Evolutionary conservation across 2,329 filamentous ascomycete genomes (phyloP).

Genomic region (Davidsoniella eucalypti): DNA sequence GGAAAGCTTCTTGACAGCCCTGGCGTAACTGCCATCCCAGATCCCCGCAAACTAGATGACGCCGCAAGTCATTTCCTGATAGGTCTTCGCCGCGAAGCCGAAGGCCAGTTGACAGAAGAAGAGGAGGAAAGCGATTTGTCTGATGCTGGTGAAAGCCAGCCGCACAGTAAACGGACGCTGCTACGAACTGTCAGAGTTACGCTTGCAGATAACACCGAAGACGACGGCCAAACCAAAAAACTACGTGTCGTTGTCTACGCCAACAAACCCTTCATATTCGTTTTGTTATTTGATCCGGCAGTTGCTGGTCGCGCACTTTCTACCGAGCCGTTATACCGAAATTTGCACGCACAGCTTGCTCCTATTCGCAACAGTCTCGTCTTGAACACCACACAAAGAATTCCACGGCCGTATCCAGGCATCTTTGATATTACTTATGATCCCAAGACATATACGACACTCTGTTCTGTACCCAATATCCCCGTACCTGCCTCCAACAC

Average conservation of each 20-base stretch:
- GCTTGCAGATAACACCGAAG: constrained; percentile 32
- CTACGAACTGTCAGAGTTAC: constrained; percentile 18
- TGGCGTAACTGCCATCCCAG: background rate
- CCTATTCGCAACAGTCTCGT: constrained; percentile 41
- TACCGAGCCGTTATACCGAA: constrained; percentile 39
- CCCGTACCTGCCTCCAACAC: constrained; percentile 27
- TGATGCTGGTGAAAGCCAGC: constrained; percentile 29
- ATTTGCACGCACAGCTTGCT: constrained; percentile 42
- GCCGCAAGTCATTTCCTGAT: constrained; percentile 41
- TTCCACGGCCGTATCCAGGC: constrained; percentile 29
- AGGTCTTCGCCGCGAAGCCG: constrained; percentile 49
- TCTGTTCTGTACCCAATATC: constrained; percentile 51
- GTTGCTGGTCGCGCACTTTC: constrained; percentile 41
- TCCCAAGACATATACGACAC: constrained; percentile 35
- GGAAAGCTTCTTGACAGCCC: background rate
- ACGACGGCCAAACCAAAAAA: constrained; percentile 23
- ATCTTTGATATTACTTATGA: constrained; percentile 50
- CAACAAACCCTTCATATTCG: constrained; percentile 60
- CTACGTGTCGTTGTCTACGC: constrained; percentile 58
- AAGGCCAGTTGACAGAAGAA: constrained; percentile 25
- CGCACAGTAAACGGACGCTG: constrained; percentile 14
- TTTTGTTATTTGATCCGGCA: constrained; percentile 48
- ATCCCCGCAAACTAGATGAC: constrained; percentile 10
- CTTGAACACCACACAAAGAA: constrained; percentile 39
- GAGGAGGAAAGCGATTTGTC: constrained; percentile 19